Conservation (phyloP, 164 flowering plant genomes). For the Annona cherimola region DNA sequence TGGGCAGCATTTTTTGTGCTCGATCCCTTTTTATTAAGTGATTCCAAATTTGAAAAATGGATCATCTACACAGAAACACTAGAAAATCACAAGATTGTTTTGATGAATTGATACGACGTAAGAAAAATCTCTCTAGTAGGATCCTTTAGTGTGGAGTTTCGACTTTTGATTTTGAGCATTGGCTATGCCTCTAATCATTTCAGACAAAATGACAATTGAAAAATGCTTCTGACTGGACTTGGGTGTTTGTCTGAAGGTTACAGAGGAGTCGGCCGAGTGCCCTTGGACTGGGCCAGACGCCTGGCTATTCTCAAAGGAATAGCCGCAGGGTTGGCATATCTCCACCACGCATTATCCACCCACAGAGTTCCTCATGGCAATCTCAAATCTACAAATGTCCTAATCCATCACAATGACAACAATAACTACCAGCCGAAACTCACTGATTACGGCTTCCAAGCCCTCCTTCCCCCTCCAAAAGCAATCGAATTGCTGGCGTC, state of each 20-base stretch:
- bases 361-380: constrained; percentile 56
- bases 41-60: no score
- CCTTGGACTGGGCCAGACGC: constrained; percentile 42
- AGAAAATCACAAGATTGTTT: no score
- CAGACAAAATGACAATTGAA: no score
- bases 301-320: constrained; percentile 43
- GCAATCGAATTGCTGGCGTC: constrained; percentile 27
- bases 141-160: no score
- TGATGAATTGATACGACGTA: no score
- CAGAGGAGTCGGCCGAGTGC: constrained; percentile 38
- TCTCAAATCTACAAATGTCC: constrained; percentile 60
- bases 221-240: neutral
- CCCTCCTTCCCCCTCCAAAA: constrained; percentile 31
- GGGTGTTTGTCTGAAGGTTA: constrained; percentile 22
- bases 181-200: no score
- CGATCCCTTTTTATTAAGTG: no score
- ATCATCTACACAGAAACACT: no score
- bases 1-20: no score
- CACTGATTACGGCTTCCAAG: constrained; percentile 48
- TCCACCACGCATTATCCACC: constrained; percentile 42
- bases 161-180: no score
- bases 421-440: constrained; percentile 33
- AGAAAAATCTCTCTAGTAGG: no score
- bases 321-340: constrained; percentile 47
- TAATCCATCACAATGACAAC: constrained; percentile 19